Evolutionary conservation across 1,139 yeast genomes (phyloP), one percentile per base, ranked within the genome.

Genomic region (Fermentozyma sake): DNA sequence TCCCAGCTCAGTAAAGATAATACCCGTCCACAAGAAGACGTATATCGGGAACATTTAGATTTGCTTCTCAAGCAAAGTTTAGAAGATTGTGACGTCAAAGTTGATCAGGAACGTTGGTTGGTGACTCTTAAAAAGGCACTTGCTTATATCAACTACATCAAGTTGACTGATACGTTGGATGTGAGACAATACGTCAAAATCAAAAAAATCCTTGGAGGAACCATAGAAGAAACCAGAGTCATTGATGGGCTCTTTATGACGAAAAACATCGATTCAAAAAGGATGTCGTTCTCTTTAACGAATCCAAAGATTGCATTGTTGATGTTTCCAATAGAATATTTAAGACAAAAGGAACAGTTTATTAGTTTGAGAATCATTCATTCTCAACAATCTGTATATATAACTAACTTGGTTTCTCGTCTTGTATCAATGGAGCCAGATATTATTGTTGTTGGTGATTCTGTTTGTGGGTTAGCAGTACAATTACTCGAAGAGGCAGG

Each of bases 251-350:
- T 86, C 5, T 81, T 85, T 8, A 86, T 89, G 54, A 83, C 97
- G 0, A 87, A 89, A 41, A 76, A 80, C 17, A 62, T 89, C 21
- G 95, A 95, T n/a, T 64, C 84, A 23, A 85, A 80, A 46, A 55
- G 72, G 3, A 93, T 93, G 98, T 73, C 86, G 0, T 55, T 75
- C 4, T 49, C 51, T 7, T 65, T 93, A 6, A 46, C 51, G 1
- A 68, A 72, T 27, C 97, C 99, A 0, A 72, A 79, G 32, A 81
- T 93, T 23, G 77, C 93, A 31, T 63, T 93, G 17, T 68, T 93
- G 7, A 81, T 87, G 68, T 91, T 93, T 44, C 96, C 97, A 0
- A 62, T 93, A 15, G 97, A 89, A 48, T 91, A 87, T 43, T 69
- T 79, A 38, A 77, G 82, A 36, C 72, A 64, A 29, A 75, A 76